Evolutionary conservation across 1,139 yeast species (phyloP).

Genomic region (Geotrichum fermentans): DNA sequence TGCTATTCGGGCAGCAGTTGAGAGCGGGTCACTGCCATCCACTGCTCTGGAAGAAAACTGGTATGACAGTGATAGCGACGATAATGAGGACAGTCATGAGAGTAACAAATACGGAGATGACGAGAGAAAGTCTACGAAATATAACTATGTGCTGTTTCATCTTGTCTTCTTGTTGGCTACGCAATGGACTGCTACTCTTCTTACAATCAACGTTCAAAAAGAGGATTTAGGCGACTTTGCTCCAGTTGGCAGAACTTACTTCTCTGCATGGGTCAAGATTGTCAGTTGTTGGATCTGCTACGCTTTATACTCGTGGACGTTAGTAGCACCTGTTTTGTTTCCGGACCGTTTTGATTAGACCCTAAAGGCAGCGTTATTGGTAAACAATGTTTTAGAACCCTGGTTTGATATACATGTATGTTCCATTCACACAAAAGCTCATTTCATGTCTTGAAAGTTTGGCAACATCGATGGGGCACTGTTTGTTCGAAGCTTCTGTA

Average conservation of each 20-base stretch:
- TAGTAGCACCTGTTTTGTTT: constrained; percentile 81
- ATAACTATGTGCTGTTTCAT: constrained; percentile 86
- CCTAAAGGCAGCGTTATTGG: no score
- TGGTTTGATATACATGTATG: neutral
- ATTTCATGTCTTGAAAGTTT: no score
- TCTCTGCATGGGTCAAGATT: constrained; percentile 91
- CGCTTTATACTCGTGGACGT: constrained; percentile 79
- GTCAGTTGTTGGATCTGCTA: constrained; percentile 91
- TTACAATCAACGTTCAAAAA: constrained; percentile 84
- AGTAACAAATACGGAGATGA: constrained; percentile 46
- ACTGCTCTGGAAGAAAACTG: constrained; percentile 77
- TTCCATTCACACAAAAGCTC: no score
- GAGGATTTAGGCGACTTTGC: constrained; percentile 85
- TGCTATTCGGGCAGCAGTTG: constrained; percentile 89
- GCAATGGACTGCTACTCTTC: constrained; percentile 89
- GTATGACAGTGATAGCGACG: constrained; percentile 34
- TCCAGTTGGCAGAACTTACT: constrained; percentile 96
- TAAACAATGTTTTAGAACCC: no score
- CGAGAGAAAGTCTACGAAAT: constrained; percentile 64
- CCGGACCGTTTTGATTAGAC: constrained; percentile 67
- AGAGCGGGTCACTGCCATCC: constrained; percentile 90
- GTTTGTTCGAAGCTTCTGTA: no score
- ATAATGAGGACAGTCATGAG: constrained; percentile 20
- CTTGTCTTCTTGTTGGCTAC: constrained; percentile 90
- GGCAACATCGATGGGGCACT: no score